Evolutionary conservation across 257 asterid genomes (phyloP), one percentile per base, ranked within the genome.

Genomic region (Solanum etuberosum): DNA sequence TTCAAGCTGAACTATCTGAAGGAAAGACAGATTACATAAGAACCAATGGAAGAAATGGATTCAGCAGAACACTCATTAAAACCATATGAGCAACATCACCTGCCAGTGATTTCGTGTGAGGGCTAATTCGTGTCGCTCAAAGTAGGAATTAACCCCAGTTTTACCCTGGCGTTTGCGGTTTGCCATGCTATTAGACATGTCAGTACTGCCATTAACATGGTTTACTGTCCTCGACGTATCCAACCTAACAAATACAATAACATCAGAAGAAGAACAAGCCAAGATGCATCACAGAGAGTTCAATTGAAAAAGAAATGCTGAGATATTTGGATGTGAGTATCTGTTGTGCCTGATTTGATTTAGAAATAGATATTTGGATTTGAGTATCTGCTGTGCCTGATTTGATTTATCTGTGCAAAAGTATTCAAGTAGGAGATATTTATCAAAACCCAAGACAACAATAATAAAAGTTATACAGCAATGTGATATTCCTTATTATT

Each of bases 41-140:
- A 86, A 65, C 34, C 46, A 87, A 61, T 37, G 73, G 63, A 78
- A 90, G 86, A 40, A 87, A 80, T 85, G 83, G 27, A 76, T 34
- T 23, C 80, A 87, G 51, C 84, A 65, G 40, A 65, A 59, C 31
- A 61, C 67, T 42, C 76, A 70, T 67, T 81, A 71, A 84, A 89
- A 27, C 6, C 72, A 42, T 73, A 78, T 74, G 35, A 78, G 86
- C 83, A 86, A 90, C 89, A 89, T 88, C 90, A 97, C 99, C 99
- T 97, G 99, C 99, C 99, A 97, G 87, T 95, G 96, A 90, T 91
- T 89, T 87, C 93, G 93, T 54, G 96, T 94, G 88, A 95, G 94
- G 68, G 99, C 95, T 71, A 93, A 87, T 89, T 94, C 99, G 11
- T 93, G 96, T 93, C 93, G 93, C 91, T 93, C 94, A 88, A 94